Evolutionary conservation across 2,329 filamentous ascomycete genomes (phyloP).

Genomic region (Claviceps maximensis): DNA sequence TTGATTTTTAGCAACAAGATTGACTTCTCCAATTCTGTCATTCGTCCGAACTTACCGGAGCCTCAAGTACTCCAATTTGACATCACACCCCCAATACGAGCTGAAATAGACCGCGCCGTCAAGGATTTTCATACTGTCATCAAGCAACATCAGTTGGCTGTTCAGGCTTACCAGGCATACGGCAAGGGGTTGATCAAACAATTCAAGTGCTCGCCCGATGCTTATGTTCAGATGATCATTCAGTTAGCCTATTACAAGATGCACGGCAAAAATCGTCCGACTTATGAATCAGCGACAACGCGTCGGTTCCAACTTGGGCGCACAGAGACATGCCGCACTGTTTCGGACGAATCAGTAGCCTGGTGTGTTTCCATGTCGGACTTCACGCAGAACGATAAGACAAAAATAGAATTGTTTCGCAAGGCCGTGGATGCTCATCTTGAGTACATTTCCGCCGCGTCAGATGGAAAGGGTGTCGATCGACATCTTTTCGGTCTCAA

Average conservation of each 20-base stretch:
- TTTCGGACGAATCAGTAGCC: conserved; percentile 80
- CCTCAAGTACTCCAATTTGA: conserved; percentile 68
- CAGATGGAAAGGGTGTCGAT: conserved; percentile 87
- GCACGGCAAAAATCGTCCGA: conserved; percentile 95
- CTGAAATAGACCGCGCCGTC: conserved; percentile 66
- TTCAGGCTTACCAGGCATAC: conserved; percentile 94
- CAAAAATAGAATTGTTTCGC: conserved; percentile 63
- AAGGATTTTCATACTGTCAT: conserved; percentile 74
- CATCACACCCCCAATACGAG: conserved; percentile 57
- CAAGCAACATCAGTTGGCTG: conserved; percentile 74
- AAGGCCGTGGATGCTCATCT: conserved; percentile 70
- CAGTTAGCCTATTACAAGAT: conserved; percentile 98
- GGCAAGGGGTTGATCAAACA: conserved; percentile 99
- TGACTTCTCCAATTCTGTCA: conserved; percentile 64
- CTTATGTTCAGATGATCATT: conserved; percentile 97
- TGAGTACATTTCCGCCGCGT: conserved; percentile 81
- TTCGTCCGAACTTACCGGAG: conserved; percentile 75
- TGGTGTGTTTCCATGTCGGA: conserved; percentile 86
- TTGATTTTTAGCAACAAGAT: conserved; percentile 91
- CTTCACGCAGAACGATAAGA: conserved; percentile 45
- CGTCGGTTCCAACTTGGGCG: conserved; percentile 92
- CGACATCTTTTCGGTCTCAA: conserved; percentile 95
- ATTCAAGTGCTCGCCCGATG: conserved; percentile 95
- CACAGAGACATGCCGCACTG: conserved; percentile 87
- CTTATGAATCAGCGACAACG: conserved; percentile 91